These are phyloP conservation scores for Aspergillus clavatus DNA, from an alignment of 2,329 filamentous ascomycete species.

Conservation along the genomic window DNA sequence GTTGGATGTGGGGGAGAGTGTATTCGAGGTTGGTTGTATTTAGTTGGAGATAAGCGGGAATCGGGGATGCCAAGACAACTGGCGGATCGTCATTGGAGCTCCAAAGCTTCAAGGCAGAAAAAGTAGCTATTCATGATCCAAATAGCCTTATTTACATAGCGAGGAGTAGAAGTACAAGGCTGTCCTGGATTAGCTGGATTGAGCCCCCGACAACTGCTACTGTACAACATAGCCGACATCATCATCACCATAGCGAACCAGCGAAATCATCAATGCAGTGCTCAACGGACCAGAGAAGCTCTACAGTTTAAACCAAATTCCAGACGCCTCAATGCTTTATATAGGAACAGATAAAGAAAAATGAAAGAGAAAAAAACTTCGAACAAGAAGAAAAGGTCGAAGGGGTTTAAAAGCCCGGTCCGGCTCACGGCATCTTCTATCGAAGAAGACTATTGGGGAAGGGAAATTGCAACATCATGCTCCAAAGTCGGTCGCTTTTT, in stretches of 20 bases:
- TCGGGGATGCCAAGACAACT: neutral
- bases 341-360: conserved; percentile 21
- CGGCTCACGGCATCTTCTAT: conserved; percentile 13
- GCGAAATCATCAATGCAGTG: conserved; percentile 27
- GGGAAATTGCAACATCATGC: conserved; percentile 24
- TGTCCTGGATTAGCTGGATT: neutral
- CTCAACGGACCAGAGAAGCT: conserved; percentile 21
- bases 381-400: no score
- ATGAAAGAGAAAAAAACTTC: conserved; percentile 19
- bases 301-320: conserved; percentile 30
- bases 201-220: conserved; percentile 21
- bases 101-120: neutral
- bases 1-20: neutral
- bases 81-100: no score
- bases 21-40: no score
- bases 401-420: conserved; percentile 14
- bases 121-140: neutral
- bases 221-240: conserved; percentile 15
- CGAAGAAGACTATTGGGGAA: conserved; percentile 10
- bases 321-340: conserved; percentile 39
- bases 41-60: neutral
- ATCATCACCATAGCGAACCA: conserved; percentile 20
- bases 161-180: neutral
- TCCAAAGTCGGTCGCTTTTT: conserved; percentile 72
- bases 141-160: neutral